Evolutionary conservation across 306 rosid genomes (phyloP), one percentile per base, ranked within the genome.

Genomic region (Trichosanthes truncata): DNA sequence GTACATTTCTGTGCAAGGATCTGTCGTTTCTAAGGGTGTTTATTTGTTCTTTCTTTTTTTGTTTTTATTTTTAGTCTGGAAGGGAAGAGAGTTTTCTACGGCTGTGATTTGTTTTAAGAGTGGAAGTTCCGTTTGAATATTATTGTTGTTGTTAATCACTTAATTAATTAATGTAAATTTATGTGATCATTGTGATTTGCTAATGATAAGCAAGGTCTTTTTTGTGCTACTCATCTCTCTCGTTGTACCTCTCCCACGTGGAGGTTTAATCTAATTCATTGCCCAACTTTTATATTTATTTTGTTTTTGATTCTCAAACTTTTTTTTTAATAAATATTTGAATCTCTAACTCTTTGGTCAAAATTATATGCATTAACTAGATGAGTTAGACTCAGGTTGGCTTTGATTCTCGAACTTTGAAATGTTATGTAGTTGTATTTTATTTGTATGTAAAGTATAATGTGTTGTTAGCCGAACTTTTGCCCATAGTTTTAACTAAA

Each of bases 151-250:
- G 18, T 68, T 41, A 69, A 69, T 69, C 53, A 41, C 53, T 13
- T 69, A 69, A 69, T 69, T 68, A 68, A 69, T 69, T 43, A 43
- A 69, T 69, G 76, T 69, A 69, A 69, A 69, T 69, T 11, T 43
- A 43, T 41, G n/a, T 43, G 1, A 67, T 31, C 8, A 38, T n/a
- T 40, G 74, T 67, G 76, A 69, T 69, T 69, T 69, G 36, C 13
- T 38, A 38, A 38, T 67, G 74, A 67, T 38, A 67, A 38, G 7
- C 26, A 38, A 4, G 9, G 25, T 38, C 5, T 20, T 67, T 38
- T 60, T 60, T 7, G 7, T 60, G 17, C 25, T 60, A 10, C n/a
- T 26, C 8, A 1, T 14, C 3, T 49, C 55, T 49, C 55, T 49
- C 6, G 7, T 49, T 49, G 3, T 56, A 23, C 63, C 15, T 57